Conservation (phyloP, 192 early-diverging fungal genomes). For the Backusella sp. region DNA sequence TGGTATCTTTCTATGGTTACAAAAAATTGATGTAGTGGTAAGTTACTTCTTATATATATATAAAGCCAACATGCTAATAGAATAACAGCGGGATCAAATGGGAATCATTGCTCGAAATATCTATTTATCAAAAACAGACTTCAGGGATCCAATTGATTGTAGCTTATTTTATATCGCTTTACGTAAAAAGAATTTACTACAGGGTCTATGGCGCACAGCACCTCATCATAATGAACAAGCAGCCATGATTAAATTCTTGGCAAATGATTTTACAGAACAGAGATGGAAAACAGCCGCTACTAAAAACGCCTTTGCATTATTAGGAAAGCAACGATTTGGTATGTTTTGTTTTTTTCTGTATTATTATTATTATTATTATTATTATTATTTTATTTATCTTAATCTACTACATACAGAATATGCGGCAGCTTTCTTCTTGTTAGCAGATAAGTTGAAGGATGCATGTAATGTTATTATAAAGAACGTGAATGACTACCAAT, state of each 20-base stretch:
- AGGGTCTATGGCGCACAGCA: conserved; percentile 88
- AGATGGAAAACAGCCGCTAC: conserved; percentile 91
- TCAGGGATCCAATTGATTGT: conserved; percentile 80
- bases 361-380: background rate
- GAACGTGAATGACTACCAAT: conserved; percentile 86
- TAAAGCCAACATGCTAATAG: background rate
- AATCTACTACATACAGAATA: conserved; percentile 57
- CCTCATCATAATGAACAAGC: conserved; percentile 79
- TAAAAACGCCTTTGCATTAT: conserved; percentile 98
- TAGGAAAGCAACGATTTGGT: conserved; percentile 94
- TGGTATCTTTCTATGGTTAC: conserved; percentile 87
- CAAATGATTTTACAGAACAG: conserved; percentile 87
- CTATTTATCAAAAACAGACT: conserved; percentile 68
- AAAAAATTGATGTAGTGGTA: conserved; percentile 70
- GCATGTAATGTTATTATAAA: conserved; percentile 91
- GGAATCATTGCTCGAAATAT: conserved; percentile 89
- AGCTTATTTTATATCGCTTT: conserved; percentile 90
- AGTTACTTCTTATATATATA: background rate
- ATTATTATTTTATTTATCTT: background rate
- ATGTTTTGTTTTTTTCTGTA: conserved; percentile 9
- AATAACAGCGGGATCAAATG: conserved; percentile 57
- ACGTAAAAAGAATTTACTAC: conserved; percentile 85
- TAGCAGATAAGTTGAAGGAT: conserved; percentile 85
- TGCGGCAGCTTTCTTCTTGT: conserved; percentile 93
- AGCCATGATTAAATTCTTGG: conserved; percentile 88